Conservation (phyloP, 345 rosid genomes). For the Eucalyptus virginea region DNA sequence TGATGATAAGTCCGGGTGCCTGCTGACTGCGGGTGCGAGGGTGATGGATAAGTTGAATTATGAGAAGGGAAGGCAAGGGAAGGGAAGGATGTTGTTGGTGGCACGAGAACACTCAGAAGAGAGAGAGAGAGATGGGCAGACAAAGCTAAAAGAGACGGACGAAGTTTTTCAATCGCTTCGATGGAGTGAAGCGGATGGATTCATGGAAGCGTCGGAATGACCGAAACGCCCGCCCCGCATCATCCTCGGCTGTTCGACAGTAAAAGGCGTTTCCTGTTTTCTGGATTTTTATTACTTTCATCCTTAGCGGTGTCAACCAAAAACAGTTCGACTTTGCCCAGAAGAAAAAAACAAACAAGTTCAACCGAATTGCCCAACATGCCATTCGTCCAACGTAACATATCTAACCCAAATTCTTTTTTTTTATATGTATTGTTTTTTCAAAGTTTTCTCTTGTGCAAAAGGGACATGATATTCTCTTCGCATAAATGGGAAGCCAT, state of each 20-base stretch:
- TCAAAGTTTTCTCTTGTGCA: no score
- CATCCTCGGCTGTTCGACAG: not conserved
- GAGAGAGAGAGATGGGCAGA: not conserved
- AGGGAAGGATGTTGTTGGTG: not conserved
- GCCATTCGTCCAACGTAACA: not conserved
- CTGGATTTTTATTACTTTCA: not conserved
- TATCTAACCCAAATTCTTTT: not conserved
- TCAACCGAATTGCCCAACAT: not conserved
- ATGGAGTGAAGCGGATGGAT: not conserved
- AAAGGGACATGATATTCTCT: no score
- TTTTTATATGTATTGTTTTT: not conserved
- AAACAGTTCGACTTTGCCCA: not conserved
- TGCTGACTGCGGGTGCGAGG: not conserved
- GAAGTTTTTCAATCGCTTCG: not conserved
- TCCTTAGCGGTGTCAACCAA: not conserved
- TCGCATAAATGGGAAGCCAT: fast-evolving
- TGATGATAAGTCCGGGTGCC: not conserved
- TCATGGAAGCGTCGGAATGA: not conserved
- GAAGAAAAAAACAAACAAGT: no score
- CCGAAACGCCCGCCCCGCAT: not conserved
- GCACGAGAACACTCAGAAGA: not conserved
- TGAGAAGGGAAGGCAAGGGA: not conserved
- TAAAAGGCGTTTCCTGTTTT: not conserved
- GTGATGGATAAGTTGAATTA: not conserved
- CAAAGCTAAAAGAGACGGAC: not conserved